Evolutionary conservation across 75 land plant genomes (phyloP), one percentile per base, ranked within the genome.

Genomic region (Pinus albicaulis): DNA sequence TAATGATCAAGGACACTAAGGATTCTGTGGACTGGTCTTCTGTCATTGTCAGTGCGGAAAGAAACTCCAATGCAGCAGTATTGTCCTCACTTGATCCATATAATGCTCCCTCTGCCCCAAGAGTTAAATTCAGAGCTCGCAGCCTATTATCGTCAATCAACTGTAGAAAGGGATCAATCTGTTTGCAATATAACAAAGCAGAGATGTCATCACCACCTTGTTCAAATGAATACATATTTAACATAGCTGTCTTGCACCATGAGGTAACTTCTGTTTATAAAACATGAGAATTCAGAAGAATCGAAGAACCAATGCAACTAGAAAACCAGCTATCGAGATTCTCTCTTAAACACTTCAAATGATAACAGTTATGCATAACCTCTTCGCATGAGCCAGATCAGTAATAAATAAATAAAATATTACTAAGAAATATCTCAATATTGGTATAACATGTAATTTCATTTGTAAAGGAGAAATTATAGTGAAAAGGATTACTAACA

Each of bases 131-230:
- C 69, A 86, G 78, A 69, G 84, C 88, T 66, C 80, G 83, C 58
- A 98, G 82, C 68, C 83, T 92, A 78, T 62, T 56, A 73, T 92
- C 98, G 48, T 89, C 92, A 60, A 86, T 80, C 59, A 98, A 71
- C 53, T 80, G 73, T 55, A 98, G 78, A 84, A 86, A 98, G 31
- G 99, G 99, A 85, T 98, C 99, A 71, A 81, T 90, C 99, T 95
- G 60, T 72, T 72, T 59, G 72, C 38, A 80, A 74, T 7, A 71
- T 55, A 28, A 61, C 55, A 69, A 59, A 59, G 34, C 60, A 38
- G 44, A 52, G 56, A 79, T 24, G 15, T 11, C 26, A 7, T 25
- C 25, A 73, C 74, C 31, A 73, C 7, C 14, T 55, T 56, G 56
- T 53, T 26, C 19, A 15, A 73, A 59, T 23, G 74, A 73, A 55